These are phyloP conservation scores for Fistulifera pelliculosa DNA, from an alignment of 108 stramenopile genomes.

Conservation along the genomic window DNA sequence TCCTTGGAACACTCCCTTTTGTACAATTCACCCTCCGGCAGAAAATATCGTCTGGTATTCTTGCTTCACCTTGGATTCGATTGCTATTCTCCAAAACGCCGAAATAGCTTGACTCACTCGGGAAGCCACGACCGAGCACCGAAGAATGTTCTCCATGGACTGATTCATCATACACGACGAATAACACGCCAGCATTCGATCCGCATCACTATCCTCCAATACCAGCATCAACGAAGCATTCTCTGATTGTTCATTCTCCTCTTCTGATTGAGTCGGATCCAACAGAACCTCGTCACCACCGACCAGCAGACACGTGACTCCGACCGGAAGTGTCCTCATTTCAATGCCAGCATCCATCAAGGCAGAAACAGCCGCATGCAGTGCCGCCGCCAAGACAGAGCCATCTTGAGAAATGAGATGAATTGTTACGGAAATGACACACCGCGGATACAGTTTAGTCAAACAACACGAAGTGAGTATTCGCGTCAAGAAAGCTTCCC, in stretches of 20 bases:
- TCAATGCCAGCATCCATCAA: constrained; percentile 81
- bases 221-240: constrained; percentile 29
- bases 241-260: constrained; percentile 16
- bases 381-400: constrained; percentile 39
- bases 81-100: constrained; percentile 73
- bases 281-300: constrained; percentile 20
- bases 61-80: constrained; percentile 60
- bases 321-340: constrained; percentile 67
- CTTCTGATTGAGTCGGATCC: constrained; percentile 35
- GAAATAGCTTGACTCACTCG: constrained; percentile 51
- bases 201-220: constrained; percentile 15
- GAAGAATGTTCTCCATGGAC: constrained; percentile 6
- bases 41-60: constrained; percentile 47
- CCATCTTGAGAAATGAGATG: constrained; percentile 74
- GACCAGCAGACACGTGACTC: constrained; percentile 52
- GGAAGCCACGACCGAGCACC: constrained; percentile 17
- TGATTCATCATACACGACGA: constrained; percentile 8
- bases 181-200: constrained; percentile 27
- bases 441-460: constrained; percentile 46
- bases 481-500: constrained; percentile 45
- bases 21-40: no score
- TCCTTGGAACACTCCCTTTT: no score
- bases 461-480: constrained; percentile 41
- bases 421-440: constrained; percentile 61
- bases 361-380: constrained; percentile 75